Percentiles rank a stretch among this genome's conserved stretches.
Conservation (phyloP, 2,329 filamentous ascomycete genomes). For the Penicillium sp. region DNA sequence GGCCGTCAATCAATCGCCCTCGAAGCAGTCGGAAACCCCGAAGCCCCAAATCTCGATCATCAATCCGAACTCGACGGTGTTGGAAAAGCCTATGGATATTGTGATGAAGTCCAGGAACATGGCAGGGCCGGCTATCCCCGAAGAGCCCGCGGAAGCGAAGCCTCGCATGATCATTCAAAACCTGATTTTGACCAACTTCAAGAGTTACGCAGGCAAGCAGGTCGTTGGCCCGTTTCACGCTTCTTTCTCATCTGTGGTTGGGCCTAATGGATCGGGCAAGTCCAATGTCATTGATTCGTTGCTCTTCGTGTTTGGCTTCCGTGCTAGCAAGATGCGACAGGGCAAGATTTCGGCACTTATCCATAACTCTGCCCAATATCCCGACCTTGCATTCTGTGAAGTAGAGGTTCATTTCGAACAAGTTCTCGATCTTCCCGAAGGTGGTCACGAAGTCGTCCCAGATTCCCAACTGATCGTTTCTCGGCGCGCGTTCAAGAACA, state of each 20-base stretch:
- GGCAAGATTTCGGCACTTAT: constrained; percentile 97
- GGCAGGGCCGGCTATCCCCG: constrained; percentile 56
- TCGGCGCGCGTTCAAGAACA: constrained; percentile 93
- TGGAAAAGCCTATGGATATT: constrained; percentile 93
- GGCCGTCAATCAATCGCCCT: constrained; percentile 61
- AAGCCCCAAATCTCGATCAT: constrained; percentile 60
- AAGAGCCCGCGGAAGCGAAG: constrained; percentile 75
- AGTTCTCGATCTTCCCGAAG: constrained; percentile 80
- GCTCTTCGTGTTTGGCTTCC: constrained; percentile 98
- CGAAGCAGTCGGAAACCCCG: constrained; percentile 42
- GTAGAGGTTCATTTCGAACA: constrained; percentile 96
- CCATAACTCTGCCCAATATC: constrained; percentile 88
- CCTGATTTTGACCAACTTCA: constrained; percentile 92
- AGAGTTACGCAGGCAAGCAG: constrained; percentile 94
- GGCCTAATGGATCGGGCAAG: constrained; percentile 96
- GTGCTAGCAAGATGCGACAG: constrained; percentile 98
- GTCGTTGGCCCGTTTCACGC: constrained; percentile 95
- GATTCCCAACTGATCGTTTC: constrained; percentile 85
- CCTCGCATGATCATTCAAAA: constrained; percentile 90
- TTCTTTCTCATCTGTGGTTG: constrained; percentile 96
- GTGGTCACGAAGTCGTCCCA: constrained; percentile 72
- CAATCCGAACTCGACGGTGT: constrained; percentile 70
- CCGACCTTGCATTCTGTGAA: constrained; percentile 85
- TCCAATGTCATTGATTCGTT: constrained; percentile 98
- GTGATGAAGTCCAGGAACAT: constrained; percentile 79